Evolutionary conservation across 108 stramenopile genomes (phyloP), one percentile per base, ranked within the genome.

Genomic region (Skeletonema costatum): DNA sequence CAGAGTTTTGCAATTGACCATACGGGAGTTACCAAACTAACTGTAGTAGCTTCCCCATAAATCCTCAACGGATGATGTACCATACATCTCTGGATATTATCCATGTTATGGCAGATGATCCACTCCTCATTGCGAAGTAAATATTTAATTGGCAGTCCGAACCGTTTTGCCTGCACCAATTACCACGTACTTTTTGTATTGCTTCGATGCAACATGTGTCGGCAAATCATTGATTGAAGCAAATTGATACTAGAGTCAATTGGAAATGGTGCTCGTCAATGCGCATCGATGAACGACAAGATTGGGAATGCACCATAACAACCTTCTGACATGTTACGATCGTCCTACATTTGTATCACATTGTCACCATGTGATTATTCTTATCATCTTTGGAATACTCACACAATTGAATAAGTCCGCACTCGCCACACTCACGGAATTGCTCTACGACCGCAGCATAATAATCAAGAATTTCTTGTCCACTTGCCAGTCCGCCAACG

Each of bases 91-190:
- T 16, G 5, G 66, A 66, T 41, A 17, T 46, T 10, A n/a, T 66
- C 66, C 66, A 66, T 29, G 42, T n/a, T 25, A 66, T 66, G 14
- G 35, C 66, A n/a, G 66, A 66, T 38, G 66, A 9, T 66, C 66
- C 14, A 66, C 66, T 21, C 25, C 25, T 25, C 66, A 66, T 46
- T 36, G 21, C 41, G 33, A 12, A 66, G 38, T 21, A 66, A 21
- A 66, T 66, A 41, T 39, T 44, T 66, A 39, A 66, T 66, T 21
- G n/a, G 66, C 66, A 66, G n/a, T 66, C 66, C 5, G 39, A 66
- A 2, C 66, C 66, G 66, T 66, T 17, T 66, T 66, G 21, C 66
- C 66, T 36, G 66, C 66, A 21, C 66, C 66, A 30, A 66, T 41
- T 16, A 66, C 66, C 1, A 46, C n/a, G 29, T 46, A 66, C 33